Base-by-base conservation (phyloP, 208 protist genomes). In the Lotmaria passim region DNA sequence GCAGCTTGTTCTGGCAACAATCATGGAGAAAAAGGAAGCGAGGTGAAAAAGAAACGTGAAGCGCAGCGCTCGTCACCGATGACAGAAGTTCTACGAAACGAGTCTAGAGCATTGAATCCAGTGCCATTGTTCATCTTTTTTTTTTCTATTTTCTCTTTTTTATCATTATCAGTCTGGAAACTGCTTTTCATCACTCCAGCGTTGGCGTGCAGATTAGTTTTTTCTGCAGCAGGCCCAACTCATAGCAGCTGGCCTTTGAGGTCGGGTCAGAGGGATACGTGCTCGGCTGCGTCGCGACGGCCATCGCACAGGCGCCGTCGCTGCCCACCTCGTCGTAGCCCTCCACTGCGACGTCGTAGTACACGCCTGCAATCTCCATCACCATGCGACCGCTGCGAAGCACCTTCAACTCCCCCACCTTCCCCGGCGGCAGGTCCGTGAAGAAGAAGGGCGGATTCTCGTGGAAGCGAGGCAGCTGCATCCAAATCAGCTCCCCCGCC, bases 151-250 rank as follows among this genome's bases (percentile, higher is more conserved):
- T 48, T 15, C 21, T 33, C 38, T 44, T n/a, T n/a, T n/a, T n/a
- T n/a, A n/a, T n/a, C n/a, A n/a, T n/a, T n/a, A n/a, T n/a, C n/a
- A n/a, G n/a, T n/a, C n/a, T n/a, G n/a, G n/a, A n/a, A n/a, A n/a
- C n/a, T n/a, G n/a, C n/a, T n/a, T n/a, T n/a, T n/a, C n/a, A n/a
- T 66, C 67, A 75, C 15, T 57, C 73, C 11, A 93, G 74, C n/a
- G 70, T 85, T 0, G 90, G 90, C 0, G 84, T 93, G 73, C 87
- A 96, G 23, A 93, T 71, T 3, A 96, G 69, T 66, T 96, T 96
- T 56, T 86, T 82, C 62, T 79, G 44, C 44, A 96, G 66, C 50
- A 85, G 48, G 0, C 87, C 90, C 14, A 96, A 55, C 41, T 92
- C 77, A 53, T 85, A 91, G 76, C 87, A 93, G 51, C 79, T 79